Percentiles rank a stretch among this genome's conserved stretches.
Conservation (phyloP, 257 asterid species). For the Nicotiana undulata region DNA sequence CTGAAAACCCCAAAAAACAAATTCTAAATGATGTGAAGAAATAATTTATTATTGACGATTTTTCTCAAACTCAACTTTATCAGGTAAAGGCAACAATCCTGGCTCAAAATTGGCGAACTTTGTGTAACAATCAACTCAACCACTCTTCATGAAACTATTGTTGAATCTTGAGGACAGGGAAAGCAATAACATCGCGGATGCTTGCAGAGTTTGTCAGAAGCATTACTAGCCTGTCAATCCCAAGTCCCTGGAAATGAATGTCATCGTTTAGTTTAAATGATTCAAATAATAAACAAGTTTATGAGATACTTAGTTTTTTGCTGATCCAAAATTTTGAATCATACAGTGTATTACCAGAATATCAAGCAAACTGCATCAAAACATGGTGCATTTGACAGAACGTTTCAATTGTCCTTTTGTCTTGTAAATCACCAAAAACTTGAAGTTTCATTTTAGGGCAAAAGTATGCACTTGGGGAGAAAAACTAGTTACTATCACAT, state of each 20-base stretch:
- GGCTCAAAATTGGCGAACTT: not conserved
- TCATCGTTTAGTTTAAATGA: not conserved
- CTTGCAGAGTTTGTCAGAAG: slow-evolving; percentile 76
- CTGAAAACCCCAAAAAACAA: not conserved
- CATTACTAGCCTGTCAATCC: slow-evolving; percentile 93
- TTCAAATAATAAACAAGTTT: not conserved
- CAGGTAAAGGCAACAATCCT: not conserved
- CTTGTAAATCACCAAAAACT: not conserved
- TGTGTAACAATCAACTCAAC: not conserved
- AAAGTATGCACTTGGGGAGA: not conserved
- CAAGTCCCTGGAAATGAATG: slow-evolving; percentile 65
- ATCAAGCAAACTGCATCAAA: not conserved
- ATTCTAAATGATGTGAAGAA: not conserved
- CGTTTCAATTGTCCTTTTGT: not conserved
- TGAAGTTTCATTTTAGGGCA: not conserved
- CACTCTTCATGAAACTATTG: slow-evolving; percentile 17
- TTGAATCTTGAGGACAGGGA: slow-evolving; percentile 78
- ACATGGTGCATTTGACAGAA: not conserved
- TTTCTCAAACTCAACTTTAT: not conserved
- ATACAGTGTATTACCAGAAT: not conserved
- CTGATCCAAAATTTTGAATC: not conserved
- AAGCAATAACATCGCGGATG: slow-evolving; percentile 85
- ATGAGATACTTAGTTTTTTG: not conserved
- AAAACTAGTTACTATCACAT: not conserved
- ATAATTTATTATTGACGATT: not conserved